Evolutionary conservation across 2,329 filamentous ascomycete genomes (phyloP).

Genomic region (Cladosporium sp.): DNA sequence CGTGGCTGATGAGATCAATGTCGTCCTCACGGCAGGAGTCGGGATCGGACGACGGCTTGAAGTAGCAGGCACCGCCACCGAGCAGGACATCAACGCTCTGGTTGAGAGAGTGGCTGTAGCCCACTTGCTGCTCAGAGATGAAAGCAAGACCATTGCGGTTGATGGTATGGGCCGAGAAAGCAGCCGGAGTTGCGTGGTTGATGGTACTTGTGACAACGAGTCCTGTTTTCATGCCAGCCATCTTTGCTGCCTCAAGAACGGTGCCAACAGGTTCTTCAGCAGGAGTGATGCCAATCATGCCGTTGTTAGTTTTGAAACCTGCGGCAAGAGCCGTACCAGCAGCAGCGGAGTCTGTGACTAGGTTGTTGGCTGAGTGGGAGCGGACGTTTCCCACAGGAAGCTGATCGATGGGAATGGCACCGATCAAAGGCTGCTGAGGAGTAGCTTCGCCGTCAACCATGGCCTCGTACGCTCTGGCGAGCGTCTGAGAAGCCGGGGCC

Average conservation of each 20-base stretch:
- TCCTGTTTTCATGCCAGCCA: slow-evolving; percentile 36
- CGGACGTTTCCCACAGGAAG: slow-evolving; percentile 26
- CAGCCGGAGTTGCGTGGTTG: slow-evolving; percentile 31
- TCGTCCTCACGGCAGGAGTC: slow-evolving; percentile 35
- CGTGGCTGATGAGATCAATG: slow-evolving; percentile 33
- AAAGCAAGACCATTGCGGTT: slow-evolving; percentile 31
- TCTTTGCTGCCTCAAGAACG: slow-evolving; percentile 37
- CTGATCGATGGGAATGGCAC: slow-evolving; percentile 13
- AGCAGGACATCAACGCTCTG: slow-evolving; percentile 36
- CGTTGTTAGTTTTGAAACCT: slow-evolving; percentile 37
- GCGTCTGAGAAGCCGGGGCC: slow-evolving; percentile 10
- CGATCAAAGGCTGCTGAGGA: slow-evolving; percentile 11
- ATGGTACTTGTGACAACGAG: slow-evolving; percentile 40
- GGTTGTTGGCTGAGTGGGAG: slow-evolving; percentile 24
- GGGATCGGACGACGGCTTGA: slow-evolving; percentile 33
- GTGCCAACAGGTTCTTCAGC: slow-evolving; percentile 32
- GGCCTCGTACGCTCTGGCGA: slow-evolving; percentile 12
- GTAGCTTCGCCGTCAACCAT: neutral
- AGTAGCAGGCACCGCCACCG: slow-evolving; percentile 38
- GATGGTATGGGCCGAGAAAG: slow-evolving; percentile 32
- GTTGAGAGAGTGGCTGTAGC: slow-evolving; percentile 36
- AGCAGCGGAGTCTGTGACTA: slow-evolving; percentile 39
- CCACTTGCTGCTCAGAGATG: slow-evolving; percentile 37
- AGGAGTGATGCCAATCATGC: slow-evolving; percentile 31
- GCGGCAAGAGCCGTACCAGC: slow-evolving; percentile 37